Evolutionary conservation across 1,284 basidiomycete genomes (phyloP), one percentile per base, ranked within the genome.

Genomic region (Fomitiporia mediterranea): DNA sequence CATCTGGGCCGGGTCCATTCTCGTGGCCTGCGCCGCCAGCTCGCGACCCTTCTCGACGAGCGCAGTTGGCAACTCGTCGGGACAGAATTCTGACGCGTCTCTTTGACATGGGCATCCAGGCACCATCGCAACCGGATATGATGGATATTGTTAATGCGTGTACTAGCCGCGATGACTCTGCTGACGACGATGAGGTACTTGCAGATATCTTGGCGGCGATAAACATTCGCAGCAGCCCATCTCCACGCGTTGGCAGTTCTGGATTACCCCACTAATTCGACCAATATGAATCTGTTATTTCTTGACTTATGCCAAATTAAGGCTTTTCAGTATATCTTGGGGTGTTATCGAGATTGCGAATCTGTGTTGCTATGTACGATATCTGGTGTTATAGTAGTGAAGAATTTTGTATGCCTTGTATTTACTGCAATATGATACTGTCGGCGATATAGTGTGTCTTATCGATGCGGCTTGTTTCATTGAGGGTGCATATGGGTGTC

Each of bases 91-190:
- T 54, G 28, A 49, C 51, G 60, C 57, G 61, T 54, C 46, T 60
- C 56, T 53, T 54, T 54, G 62, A 89, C 85, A 89, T 89, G 86
- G 86, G 87, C 11, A 86, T 89, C 64, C 81, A 79, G 11, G 72
- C 82, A 55, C 67, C 66, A 38, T 70, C 73, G 23, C 77, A 82
- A 65, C 81, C 85, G 19, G 72, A 72, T 39, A 67, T 89, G 60
- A 67, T 71, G 11, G 67, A 67, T 2, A 80, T 80, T 66, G 76
- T 89, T 56, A 76, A 72, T 65, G 70, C 74, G 4, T 77, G 77
- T 54, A 61, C 88, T 52, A 77, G 74, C 23, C 63, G 58, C n/a
- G 71, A 69, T 55, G 73, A 73, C 30, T 58, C 67, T 13, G 59
- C 74, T 52, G 63, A 68, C 2, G 84, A 85, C 65, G 81, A 84